Evolutionary conservation across 2,329 filamentous ascomycete genomes (phyloP).

Genomic region (Exutisphaerella laricina): DNA sequence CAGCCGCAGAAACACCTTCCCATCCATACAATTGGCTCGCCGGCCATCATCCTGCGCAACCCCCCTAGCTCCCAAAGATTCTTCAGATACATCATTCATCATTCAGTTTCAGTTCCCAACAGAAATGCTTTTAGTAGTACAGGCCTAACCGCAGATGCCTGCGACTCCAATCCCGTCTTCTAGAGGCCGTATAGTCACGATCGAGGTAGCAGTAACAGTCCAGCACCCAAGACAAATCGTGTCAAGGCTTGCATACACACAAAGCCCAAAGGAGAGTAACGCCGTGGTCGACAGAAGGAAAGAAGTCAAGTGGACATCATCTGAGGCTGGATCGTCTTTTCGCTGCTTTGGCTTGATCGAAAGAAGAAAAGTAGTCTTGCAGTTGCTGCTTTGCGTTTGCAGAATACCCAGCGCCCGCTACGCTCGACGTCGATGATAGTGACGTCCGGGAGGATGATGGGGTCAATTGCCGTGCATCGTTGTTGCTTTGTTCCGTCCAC

Average conservation of each 20-base stretch:
- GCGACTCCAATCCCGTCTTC: constrained; percentile 5
- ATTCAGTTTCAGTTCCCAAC: constrained; percentile 12
- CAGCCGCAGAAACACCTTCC: constrained; percentile 3
- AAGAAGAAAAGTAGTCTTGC: constrained; percentile 79
- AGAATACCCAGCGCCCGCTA: constrained; percentile 50
- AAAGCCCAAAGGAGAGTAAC: no score
- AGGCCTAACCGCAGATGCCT: constrained; percentile 12
- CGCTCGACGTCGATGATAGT: constrained; percentile 58
- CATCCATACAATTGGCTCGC: constrained; percentile 15
- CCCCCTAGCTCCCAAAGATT: constrained; percentile 1
- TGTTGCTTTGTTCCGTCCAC: constrained; percentile 10
- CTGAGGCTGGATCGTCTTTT: constrained; percentile 38
- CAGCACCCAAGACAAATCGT: constrained; percentile 1
- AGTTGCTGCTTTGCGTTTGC: constrained; percentile 75
- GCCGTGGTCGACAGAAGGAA: background rate
- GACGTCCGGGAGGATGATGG: constrained; percentile 77
- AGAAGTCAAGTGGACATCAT: constrained; percentile 10
- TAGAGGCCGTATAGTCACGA: constrained; percentile 9
- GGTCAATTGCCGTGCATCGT: constrained; percentile 39
- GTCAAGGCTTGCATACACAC: background rate
- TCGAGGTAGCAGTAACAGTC: constrained; percentile 2
- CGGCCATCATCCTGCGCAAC: constrained; percentile 11
- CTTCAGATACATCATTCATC: constrained; percentile 12
- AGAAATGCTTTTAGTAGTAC: constrained; percentile 26
- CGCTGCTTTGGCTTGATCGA: constrained; percentile 70